These are phyloP conservation scores for Nicotiana obtusifolia DNA, from an alignment of 257 asterid species.

Conservation along the genomic window DNA sequence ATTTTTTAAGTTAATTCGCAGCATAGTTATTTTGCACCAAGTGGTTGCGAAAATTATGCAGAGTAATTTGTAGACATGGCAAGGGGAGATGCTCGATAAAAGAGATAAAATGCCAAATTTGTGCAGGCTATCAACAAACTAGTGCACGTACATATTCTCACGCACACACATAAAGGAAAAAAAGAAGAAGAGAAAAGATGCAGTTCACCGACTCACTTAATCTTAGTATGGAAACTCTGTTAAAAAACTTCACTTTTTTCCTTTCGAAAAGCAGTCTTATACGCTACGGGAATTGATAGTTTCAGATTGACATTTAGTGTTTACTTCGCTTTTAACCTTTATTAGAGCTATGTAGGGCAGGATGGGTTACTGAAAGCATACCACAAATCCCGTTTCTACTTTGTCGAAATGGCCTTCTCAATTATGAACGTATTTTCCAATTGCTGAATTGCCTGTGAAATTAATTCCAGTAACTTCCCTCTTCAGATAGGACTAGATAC, in stretches of 20 bases:
- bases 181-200: background rate
- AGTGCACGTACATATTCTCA: too few relatives aligned
- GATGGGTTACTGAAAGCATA: background rate
- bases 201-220: background rate
- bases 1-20: background rate
- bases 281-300: background rate
- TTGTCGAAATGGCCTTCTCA: background rate
- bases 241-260: background rate
- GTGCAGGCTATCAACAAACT: too few relatives aligned
- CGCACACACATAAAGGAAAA: background rate
- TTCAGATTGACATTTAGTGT: too few relatives aligned
- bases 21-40: background rate
- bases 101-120: too few relatives aligned
- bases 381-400: background rate
- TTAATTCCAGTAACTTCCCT: background rate
- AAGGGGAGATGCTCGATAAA: too few relatives aligned
- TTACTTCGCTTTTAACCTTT: too few relatives aligned
- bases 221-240: background rate
- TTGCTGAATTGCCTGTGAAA: background rate
- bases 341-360: too few relatives aligned
- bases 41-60: background rate
- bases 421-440: background rate
- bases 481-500: background rate
- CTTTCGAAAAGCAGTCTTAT: background rate
- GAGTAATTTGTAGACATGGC: background rate